Base-by-base conservation (phyloP, 2,329 filamentous ascomycete species). In the Fusarium foetens region DNA sequence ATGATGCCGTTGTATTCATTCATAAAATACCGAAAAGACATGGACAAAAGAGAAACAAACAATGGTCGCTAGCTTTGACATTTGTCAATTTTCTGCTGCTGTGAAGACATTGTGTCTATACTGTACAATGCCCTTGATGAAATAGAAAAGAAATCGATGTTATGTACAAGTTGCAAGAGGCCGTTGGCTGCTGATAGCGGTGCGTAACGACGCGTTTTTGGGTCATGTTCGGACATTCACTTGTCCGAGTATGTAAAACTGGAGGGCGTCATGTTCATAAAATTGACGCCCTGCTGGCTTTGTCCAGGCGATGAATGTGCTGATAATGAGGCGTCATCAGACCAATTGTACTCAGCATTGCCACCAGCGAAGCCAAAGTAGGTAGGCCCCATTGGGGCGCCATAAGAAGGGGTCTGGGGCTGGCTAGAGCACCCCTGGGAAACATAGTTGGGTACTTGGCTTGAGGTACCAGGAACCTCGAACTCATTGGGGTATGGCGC, bases 331-430 rank as follows among this genome's bases (percentile, higher is more conserved):
- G 84, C 81, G 45, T 84, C 82, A 54, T 84, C 82, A 9, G 87
- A 83, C 82, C 87, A 89, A 72, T 85, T 84, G 74, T 86, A 88
- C 68, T 89, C 86, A 21, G 84, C 77, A 43, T 84, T 85, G 35
- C 74, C 79, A 38, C 77, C 79, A 60, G 80, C 79, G 57, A 77
- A 81, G 33, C 75, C 77, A 58, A 83, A 83, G 53, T 85, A 86
- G 14, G 79, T 76, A 14, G 83, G 80, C 2, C 82, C 81, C 75
- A 88, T 82, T 58, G 81, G 80, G 51, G 81, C 79, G 8, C 81
- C 78, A 55, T 84, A 86, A 5, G 85, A 82, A 8, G 86, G 86
- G 5, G 87, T 87, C 21, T 84, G 80, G 14, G 86, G 84, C 63
- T 87, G 84, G 76, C 84, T 86, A 17, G 78, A 73, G 54, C 79